Evolutionary conservation across 305 asterid species (phyloP), one percentile per base, ranked within the genome.

Genomic region (Plantago rigida): DNA sequence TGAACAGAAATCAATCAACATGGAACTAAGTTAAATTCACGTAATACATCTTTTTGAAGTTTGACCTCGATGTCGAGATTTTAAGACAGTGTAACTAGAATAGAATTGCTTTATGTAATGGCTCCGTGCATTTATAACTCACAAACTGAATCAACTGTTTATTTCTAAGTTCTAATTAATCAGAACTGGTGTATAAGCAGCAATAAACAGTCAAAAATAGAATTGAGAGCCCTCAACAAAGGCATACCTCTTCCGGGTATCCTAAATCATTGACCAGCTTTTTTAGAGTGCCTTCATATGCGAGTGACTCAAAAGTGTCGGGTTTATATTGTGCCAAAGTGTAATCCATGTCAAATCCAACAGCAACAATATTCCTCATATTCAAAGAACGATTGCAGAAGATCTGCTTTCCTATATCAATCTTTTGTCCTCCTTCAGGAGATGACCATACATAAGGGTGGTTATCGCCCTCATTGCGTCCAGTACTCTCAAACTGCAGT

Each of bases 331-430:
- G 96, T 3, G 95, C 98, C 77, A 91, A 73, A 2, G 98, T 91
- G 66, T 91, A 91, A 70, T 92, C 96, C 96, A 88, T 92, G 62
- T 92, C 98, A 47, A 92, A 92, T 66, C 98, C 98, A 50, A 92
- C 95, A 70, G 95, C 88, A 66, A 88, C 95, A 47, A 92, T 86
- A 59, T 54, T 88, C 72, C 71, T 83, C 94, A 88, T 88, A 82
- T 92, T 92, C 55, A 92, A 69, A 51, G 98, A 83, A 74, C 98
- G 79, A 71, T 86, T 92, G 81, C 96, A 88, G 78, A 88, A 91
- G 62, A 91, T 88, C 55, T 78, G 93, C 54, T 86, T 83, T 63
- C 94, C 94, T 63, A 80, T 76, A 66, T 57, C 88, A 69, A 86
- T 80, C 48, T 64, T 73, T 51, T 66, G 63, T 69, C 95, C 94